Base-by-base conservation (phyloP, 768 basidiomycete genomes). In the Boletus tylopilopsis region DNA sequence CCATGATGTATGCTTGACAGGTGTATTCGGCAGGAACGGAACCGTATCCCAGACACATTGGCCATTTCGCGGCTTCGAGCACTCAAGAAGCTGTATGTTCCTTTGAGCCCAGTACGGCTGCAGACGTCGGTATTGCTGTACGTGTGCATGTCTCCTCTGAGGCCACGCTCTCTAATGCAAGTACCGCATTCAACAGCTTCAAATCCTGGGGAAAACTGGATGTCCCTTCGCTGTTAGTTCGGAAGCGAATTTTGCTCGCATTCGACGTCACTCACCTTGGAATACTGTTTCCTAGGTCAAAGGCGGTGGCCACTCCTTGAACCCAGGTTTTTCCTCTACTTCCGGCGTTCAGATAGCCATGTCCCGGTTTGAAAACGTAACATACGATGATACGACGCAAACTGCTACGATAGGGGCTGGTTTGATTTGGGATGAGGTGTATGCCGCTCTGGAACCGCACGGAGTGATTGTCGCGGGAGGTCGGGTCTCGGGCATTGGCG, bases 381-480 rank as follows among this genome's bases (percentile, higher is more conserved):
- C 45, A 2, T 81, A 80, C 45, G 61, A 79, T 38, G 49, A 61
- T 2, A 46, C 54, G 0, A 55, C 71, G 0, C 67, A 74, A 46
- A 80, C 74, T 0, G 78, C 63, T 2, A 67, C 59, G 11, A 53
- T 75, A 42, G 71, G 69, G 29, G 59, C 71, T 8, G 73, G 74
- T 6, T 58, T 80, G n/a, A 70, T 81, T 23, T 87, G 83, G 84
- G 84, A 87, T 58, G 77, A 84, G 29, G 81, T 79, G 64, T 86
- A 85, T 53, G 68, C 69, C 3, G 76, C 75, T 6, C 70, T 87
- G 5, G 71, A 67, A 6, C 78, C 76, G 0, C 57, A 70, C 47
- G 71, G 68, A 6, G 76, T 81, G 8, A 80, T 72, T 39, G 80
- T 85, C 15, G 73, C 84, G 9, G 84, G 84, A 0, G 81, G 78